Conservation (phyloP, 2,329 filamentous ascomycete genomes). For the Monilinia fructigena region DNA sequence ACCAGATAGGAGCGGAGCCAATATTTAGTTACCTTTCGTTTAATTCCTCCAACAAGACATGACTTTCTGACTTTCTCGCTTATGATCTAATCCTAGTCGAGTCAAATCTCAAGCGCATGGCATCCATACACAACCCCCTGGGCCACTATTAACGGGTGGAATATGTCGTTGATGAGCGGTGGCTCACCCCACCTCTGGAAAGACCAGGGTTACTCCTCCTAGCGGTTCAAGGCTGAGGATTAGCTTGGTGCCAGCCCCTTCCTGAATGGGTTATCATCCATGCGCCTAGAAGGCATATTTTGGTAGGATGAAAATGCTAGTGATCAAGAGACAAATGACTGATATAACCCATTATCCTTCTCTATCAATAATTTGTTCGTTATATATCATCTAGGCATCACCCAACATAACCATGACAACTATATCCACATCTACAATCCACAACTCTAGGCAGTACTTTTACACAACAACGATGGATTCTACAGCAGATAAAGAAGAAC, state of each 20-base stretch:
- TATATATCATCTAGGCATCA: conserved; percentile 22
- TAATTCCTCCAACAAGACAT: conserved; percentile 15
- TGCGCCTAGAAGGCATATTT: conserved; percentile 19
- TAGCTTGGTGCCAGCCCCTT: conserved; percentile 25
- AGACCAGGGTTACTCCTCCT: conserved; percentile 26
- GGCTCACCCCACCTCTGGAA: conserved; percentile 16
- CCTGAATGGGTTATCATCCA: conserved; percentile 27
- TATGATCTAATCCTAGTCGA: conserved; percentile 11
- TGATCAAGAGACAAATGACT: conserved; percentile 25
- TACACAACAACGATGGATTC: conserved; percentile 37
- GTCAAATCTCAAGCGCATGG: conserved; percentile 20
- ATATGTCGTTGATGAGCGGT: conserved; percentile 8
- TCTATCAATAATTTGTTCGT: background rate
- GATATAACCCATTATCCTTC: conserved; percentile 22
- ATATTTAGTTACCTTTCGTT: conserved; percentile 1
- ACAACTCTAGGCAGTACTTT: conserved; percentile 33
- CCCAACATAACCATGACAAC: conserved; percentile 29
- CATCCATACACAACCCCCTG: conserved; percentile 3
- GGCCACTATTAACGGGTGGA: conserved; percentile 19
- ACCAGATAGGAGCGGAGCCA: background rate
- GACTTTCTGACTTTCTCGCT: conserved; percentile 5
- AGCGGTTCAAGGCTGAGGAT: conserved; percentile 34
- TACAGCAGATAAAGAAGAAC: conserved; percentile 40
- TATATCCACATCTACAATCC: conserved; percentile 28
- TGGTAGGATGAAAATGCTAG: conserved; percentile 23